phyloP scores from a whole-genome alignment of 495 filamentous ascomycete genomes.

The Aspergillus sclerotioniger region DNA sequence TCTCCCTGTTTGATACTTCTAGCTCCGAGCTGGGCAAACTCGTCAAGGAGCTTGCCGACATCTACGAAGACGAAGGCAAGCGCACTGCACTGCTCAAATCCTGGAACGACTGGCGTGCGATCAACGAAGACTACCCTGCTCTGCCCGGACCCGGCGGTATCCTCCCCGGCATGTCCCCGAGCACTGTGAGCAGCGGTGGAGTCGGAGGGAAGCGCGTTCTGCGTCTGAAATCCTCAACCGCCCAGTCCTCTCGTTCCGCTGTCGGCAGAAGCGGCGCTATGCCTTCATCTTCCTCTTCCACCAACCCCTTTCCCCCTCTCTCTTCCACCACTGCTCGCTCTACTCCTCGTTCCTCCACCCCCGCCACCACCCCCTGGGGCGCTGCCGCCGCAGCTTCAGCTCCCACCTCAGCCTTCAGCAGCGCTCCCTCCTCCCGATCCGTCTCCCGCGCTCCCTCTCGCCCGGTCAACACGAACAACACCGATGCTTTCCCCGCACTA shows the following conservation, averaged over 20 bases:
- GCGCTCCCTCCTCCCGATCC: slow-evolving; percentile 30
- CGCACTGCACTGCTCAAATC: slow-evolving; percentile 68
- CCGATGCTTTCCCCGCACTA: slow-evolving; percentile 73
- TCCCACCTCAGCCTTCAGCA: slow-evolving; percentile 26
- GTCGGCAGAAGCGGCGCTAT: slow-evolving; percentile 46
- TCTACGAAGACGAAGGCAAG: slow-evolving; percentile 81
- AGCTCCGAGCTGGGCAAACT: slow-evolving; percentile 80
- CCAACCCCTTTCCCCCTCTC: slow-evolving; percentile 48
- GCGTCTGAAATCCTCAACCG: slow-evolving; percentile 74
- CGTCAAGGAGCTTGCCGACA: slow-evolving; percentile 87
- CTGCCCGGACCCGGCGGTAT: slow-evolving; percentile 70
- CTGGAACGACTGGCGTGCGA: slow-evolving; percentile 92
- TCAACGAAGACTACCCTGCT: slow-evolving; percentile 94
- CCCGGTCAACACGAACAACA: slow-evolving; percentile 27
- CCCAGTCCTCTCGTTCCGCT: slow-evolving; percentile 64
- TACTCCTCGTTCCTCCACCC: slow-evolving; percentile 26
- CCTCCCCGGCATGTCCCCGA: slow-evolving; percentile 45
- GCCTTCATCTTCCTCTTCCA: slow-evolving; percentile 29
- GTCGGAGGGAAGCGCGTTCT: slow-evolving; percentile 57
- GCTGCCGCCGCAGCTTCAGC: slow-evolving; percentile 30
- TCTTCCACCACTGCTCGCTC: slow-evolving; percentile 40
- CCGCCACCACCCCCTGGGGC: slow-evolving; percentile 51
- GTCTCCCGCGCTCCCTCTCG: slow-evolving; percentile 25
- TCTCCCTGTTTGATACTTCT: slow-evolving; percentile 76
- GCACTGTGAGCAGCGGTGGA: slow-evolving; percentile 36